phyloP scores from a whole-genome alignment of 768 basidiomycete genomes.

The Tylopilus sp. region DNA sequence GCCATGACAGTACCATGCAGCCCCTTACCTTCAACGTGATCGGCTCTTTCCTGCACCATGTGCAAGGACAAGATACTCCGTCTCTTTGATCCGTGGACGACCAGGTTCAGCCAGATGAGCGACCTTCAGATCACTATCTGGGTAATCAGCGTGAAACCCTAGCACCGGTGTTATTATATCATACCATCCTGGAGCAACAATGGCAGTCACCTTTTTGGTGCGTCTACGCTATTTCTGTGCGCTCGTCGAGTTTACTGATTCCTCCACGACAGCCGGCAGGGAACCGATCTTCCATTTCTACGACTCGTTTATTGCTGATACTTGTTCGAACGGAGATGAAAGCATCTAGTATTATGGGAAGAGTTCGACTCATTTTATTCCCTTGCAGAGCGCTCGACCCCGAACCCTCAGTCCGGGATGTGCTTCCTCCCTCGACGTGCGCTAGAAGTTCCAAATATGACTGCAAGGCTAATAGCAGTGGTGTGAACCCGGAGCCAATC shows the following conservation, averaged over 20 bases:
- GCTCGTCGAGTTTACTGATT: constrained; percentile 3
- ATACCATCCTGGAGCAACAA: constrained; percentile 99
- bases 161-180: constrained; percentile 85
- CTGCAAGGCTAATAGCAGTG: constrained; percentile 75
- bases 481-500: constrained; percentile 89
- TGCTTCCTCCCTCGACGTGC: constrained; percentile 93
- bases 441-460: constrained; percentile 85
- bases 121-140: constrained; percentile 89
- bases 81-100: constrained; percentile 90
- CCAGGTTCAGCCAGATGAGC: constrained; percentile 95
- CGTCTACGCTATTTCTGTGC: constrained; percentile 18
- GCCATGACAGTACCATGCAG: constrained; percentile 88
- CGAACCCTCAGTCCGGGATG: constrained; percentile 95
- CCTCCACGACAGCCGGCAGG: constrained; percentile 63
- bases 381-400: constrained; percentile 81
- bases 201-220: constrained; percentile 81
- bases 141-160: constrained; percentile 85
- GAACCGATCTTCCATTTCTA: constrained; percentile 48
- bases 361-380: constrained; percentile 81
- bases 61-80: constrained; percentile 90
- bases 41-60: constrained; percentile 82
- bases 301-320: background rate
- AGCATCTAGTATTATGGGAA: constrained; percentile 97
- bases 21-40: constrained; percentile 76
- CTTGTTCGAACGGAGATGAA: constrained; percentile 64